A percentile compares a stretch with the other conserved stretches of the same genome.
phyloP scores from a whole-genome alignment of 306 rosid genomes.

The Prunus kanzakura region DNA sequence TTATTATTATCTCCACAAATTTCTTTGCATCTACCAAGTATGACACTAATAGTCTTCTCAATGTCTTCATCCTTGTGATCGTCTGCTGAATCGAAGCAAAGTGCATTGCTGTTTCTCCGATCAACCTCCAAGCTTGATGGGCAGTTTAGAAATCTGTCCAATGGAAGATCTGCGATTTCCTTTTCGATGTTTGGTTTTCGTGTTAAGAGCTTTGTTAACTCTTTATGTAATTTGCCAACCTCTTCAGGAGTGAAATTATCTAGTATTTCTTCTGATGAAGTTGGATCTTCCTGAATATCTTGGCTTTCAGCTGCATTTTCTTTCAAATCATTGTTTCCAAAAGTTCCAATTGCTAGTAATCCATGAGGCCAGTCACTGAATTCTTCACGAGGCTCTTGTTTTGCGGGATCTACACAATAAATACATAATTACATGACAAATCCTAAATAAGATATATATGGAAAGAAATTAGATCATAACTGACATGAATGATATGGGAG shows the following conservation, averaged over 20 bases:
- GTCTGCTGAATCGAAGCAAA: constrained; percentile 43
- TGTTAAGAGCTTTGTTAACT: constrained; percentile 69
- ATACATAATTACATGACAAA: not conserved
- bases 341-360: constrained; percentile 85
- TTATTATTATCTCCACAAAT: constrained; percentile 58
- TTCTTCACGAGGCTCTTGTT: constrained; percentile 86
- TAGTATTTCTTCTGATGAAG: constrained; percentile 52
- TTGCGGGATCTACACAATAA: constrained; percentile 45
- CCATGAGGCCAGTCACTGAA: constrained; percentile 94
- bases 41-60: constrained; percentile 80
- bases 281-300: constrained; percentile 46
- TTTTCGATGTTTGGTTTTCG: constrained; percentile 65
- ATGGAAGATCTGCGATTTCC: constrained; percentile 75
- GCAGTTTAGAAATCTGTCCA: constrained; percentile 93
- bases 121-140: constrained; percentile 97
- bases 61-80: constrained; percentile 65
- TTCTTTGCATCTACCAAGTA: constrained; percentile 77
- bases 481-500: no score
- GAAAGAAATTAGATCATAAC: not conserved
- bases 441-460: not conserved
- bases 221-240: constrained; percentile 82
- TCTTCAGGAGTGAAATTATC: constrained; percentile 83
- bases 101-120: constrained; percentile 64
- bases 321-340: constrained; percentile 68
- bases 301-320: constrained; percentile 33